Evolutionary conservation across 2,329 filamentous ascomycete genomes (phyloP).

Genomic region (Magnaporthales sp.): DNA sequence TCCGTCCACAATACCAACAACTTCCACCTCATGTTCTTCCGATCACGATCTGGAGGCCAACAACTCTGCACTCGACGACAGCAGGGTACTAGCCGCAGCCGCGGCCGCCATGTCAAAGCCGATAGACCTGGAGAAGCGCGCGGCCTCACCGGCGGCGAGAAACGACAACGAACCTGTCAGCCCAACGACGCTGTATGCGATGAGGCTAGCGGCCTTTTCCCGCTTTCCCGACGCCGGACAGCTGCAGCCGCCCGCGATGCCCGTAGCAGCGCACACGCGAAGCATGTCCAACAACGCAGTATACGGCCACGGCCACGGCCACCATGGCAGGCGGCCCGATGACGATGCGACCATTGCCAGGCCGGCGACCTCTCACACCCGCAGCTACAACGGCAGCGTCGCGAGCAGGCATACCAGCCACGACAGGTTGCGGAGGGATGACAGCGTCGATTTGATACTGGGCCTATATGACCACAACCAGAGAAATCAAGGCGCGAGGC

Average conservation of each 20-base stretch:
- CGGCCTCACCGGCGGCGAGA: constrained; percentile 7
- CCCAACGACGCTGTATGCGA: constrained; percentile 8
- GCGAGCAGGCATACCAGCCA: neutral
- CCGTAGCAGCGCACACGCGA: neutral
- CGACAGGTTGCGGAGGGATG: constrained; percentile 11
- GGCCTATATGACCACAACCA: constrained; percentile 16
- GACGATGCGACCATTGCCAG: constrained; percentile 8
- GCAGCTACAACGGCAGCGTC: constrained; percentile 4
- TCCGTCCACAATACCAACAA: neutral
- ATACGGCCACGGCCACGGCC: neutral
- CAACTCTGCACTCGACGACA: neutral
- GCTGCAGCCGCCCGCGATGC: constrained; percentile 2
- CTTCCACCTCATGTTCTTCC: neutral
- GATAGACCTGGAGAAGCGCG: constrained; percentile 8
- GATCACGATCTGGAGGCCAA: neutral
- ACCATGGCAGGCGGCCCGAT: neutral
- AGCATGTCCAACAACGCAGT: constrained; percentile 1
- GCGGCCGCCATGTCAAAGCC: constrained; percentile 4
- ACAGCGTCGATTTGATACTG: constrained; percentile 23
- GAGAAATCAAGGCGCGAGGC: constrained; percentile 6
- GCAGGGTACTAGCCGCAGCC: constrained; percentile 1
- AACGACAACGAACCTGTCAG: constrained; percentile 1
- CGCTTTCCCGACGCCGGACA: constrained; percentile 2
- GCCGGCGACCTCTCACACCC: constrained; percentile 14
- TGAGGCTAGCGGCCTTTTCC: neutral